Percentiles rank a stretch among this genome's conserved stretches.
phyloP scores from a whole-genome alignment of 2,329 filamentous ascomycete species.

The Aspergillus hortae region DNA sequence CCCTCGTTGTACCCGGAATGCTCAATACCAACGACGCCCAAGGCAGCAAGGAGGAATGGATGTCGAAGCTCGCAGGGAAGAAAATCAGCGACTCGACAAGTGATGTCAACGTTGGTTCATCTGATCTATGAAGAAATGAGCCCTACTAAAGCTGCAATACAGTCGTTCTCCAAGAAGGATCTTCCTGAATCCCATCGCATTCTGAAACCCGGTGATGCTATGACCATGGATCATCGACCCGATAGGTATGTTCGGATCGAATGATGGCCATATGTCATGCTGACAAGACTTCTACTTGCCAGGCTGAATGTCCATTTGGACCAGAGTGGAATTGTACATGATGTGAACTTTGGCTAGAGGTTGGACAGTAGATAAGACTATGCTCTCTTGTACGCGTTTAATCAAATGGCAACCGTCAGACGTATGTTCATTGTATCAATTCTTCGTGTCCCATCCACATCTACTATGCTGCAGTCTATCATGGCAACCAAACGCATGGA shows the following conservation, averaged over 20 bases:
- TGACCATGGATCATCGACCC: constrained; percentile 41
- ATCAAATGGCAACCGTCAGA: not conserved
- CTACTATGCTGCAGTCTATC: not conserved
- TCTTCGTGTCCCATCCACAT: not conserved
- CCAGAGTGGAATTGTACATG: constrained; percentile 41
- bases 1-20: constrained; percentile 46
- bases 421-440: not conserved
- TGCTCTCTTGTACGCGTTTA: not conserved
- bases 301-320: constrained; percentile 46
- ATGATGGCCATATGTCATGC: not conserved
- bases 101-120: constrained; percentile 31
- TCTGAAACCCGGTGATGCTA: constrained; percentile 35
- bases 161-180: constrained; percentile 47
- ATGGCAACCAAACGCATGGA: not conserved
- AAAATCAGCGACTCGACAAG: constrained; percentile 36
- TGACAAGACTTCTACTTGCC: constrained; percentile 1
- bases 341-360: constrained; percentile 40
- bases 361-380: too few species aligned
- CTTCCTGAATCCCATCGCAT: constrained; percentile 44
- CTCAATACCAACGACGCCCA: constrained; percentile 25
- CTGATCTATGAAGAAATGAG: too few species aligned
- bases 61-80: constrained; percentile 45
- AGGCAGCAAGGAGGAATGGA: constrained; percentile 40
- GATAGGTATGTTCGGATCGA: constrained; percentile 34
- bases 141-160: not conserved